Evolutionary conservation across 257 asterid species (phyloP), one percentile per base, ranked within the genome.

Genomic region (Fraxinus pennsylvanica): DNA sequence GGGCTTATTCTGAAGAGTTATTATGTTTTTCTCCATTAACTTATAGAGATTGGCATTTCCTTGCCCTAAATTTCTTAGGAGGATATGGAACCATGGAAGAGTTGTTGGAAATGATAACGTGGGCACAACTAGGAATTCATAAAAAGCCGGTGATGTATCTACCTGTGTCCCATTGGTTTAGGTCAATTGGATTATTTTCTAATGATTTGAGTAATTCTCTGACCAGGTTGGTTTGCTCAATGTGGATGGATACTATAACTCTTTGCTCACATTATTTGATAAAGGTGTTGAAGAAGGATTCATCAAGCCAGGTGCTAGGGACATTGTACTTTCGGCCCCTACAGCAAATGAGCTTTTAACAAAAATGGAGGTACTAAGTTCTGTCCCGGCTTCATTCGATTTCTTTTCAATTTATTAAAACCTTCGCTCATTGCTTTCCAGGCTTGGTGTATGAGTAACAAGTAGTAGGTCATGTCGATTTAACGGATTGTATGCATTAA

Each of bases 51-150:
- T 0, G 7, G 66, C 38, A 15, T 47, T 45, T 67, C 76, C 38
- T 25, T 82, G 84, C 65, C 71, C 9, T 83, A 67, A 70, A 38
- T 68, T 32, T 63, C 67, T 72, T 84, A 96, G 99, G 99, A 73
- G 99, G 99, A 75, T 96, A 92, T 82, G 99, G 99, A 63, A 96
- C 99, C 29, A 89, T 96, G 99, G 99, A 96, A 82, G 99, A 96
- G 87, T 73, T 88, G 21, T 69, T 96, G 83, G 99, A 96, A 86
- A 94, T 96, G 98, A 96, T 96, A 78, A 96, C 99, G 71, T 96
- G 99, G 99, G 94, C 96, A 69, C 97, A 96, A 78, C 96, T 96
- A 22, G 99, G 99, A 77, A 92, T 96, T 87, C 99, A 96, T 79
- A 90, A 86, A 75, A 96, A 96, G 79, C 94, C 98, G 83, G 99